Evolutionary conservation across 768 basidiomycete species (phyloP).

Genomic region (Gymnopilus dilepis): DNA sequence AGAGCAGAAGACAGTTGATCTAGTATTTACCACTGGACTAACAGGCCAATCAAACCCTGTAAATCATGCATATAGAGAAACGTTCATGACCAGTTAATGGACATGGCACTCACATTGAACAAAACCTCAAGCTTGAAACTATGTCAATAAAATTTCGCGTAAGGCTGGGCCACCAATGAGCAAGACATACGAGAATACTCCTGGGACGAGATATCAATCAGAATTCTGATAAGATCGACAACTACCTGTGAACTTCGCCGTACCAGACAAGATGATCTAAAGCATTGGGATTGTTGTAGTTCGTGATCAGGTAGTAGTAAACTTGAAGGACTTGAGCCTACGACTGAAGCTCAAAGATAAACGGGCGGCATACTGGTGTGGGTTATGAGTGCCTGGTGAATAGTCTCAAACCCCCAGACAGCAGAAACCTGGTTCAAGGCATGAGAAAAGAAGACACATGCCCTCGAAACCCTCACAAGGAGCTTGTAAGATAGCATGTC

Average conservation of each 20-base stretch:
- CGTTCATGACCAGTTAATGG: neutral
- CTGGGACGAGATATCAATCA: slow-evolving; percentile 31
- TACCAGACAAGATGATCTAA: slow-evolving; percentile 53
- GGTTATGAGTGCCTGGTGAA: slow-evolving; percentile 58
- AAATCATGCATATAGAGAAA: neutral
- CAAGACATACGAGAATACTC: slow-evolving; percentile 52
- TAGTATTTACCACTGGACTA: slow-evolving; percentile 53
- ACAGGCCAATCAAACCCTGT: slow-evolving; percentile 56
- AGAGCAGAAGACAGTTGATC: neutral
- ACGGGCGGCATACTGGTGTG: slow-evolving; percentile 47
- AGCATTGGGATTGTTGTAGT: slow-evolving; percentile 48
- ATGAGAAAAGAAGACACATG: neutral
- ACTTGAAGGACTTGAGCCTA: slow-evolving; percentile 36
- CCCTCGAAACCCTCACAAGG: slow-evolving; percentile 38
- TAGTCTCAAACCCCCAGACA: slow-evolving; percentile 54
- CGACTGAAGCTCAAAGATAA: neutral
- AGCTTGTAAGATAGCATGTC: slow-evolving; percentile 58
- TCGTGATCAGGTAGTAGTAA: slow-evolving; percentile 57
- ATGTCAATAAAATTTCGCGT: neutral
- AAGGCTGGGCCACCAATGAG: no score
- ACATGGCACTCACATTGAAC: slow-evolving; percentile 48
- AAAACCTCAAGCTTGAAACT: slow-evolving; percentile 60
- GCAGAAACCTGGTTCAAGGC: slow-evolving; percentile 42
- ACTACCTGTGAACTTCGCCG: no score
- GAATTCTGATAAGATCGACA: no score